These are phyloP conservation scores for Coniochaeta sp. DNA, from an alignment of 2,329 filamentous ascomycete genomes.

Conservation along the genomic window DNA sequence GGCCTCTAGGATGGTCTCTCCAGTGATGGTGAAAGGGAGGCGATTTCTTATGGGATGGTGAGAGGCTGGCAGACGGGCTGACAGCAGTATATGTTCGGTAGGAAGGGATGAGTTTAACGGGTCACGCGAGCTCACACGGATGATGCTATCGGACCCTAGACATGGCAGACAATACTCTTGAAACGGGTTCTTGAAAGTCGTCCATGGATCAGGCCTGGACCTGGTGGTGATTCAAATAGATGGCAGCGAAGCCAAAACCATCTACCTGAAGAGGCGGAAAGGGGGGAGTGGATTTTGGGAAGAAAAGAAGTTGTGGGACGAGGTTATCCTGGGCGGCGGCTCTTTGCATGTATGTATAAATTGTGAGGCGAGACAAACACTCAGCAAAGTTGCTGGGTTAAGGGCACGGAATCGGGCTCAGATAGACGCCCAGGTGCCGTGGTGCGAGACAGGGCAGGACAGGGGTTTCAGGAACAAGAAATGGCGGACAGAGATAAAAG, in stretches of 20 bases:
- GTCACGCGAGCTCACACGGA: not conserved
- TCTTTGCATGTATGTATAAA: not conserved
- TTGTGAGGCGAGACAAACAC: not conserved
- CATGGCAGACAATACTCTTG: constrained; percentile 13
- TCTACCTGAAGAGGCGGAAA: not conserved
- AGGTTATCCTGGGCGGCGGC: not conserved
- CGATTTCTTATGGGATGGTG: not conserved
- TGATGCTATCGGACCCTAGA: constrained; percentile 15
- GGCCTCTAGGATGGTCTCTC: not conserved
- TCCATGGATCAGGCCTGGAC: constrained; percentile 11
- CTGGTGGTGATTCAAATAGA: not conserved
- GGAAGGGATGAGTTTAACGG: not conserved
- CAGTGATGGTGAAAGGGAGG: not conserved
- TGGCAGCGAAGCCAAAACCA: not conserved
- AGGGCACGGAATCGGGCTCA: not conserved
- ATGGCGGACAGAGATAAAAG: not conserved
- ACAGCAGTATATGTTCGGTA: not conserved
- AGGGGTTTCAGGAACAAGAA: constrained; percentile 1
- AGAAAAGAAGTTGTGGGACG: not conserved
- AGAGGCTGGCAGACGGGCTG: not conserved
- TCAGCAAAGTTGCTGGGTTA: constrained; percentile 1
- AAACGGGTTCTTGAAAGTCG: constrained; percentile 5
- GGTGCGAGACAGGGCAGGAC: not conserved
- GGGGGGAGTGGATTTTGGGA: not conserved
- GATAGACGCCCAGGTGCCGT: constrained; percentile 1